Conservation (phyloP, 805 yeast species). For the Ogataea pignaliae region DNA sequence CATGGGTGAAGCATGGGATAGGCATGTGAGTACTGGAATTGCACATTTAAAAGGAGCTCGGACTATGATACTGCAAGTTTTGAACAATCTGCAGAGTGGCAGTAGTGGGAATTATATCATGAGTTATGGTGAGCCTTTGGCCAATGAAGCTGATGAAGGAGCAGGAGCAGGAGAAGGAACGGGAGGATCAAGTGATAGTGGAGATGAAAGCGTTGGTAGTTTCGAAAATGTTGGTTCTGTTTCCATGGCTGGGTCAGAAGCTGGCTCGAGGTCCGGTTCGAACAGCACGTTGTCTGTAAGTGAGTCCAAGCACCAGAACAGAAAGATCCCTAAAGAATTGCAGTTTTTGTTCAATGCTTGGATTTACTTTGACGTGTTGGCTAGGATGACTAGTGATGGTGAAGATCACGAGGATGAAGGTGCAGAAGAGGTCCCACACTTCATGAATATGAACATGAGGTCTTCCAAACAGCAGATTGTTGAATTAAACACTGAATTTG, state of each 20-base stretch:
- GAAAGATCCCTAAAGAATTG: slow-evolving; percentile 36
- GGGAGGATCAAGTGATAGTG: not conserved
- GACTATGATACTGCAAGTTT: slow-evolving; percentile 50
- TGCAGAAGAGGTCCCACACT: not conserved
- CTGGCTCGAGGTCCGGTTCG: not conserved
- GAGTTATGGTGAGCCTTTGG: too few species aligned
- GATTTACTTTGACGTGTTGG: slow-evolving; percentile 63
- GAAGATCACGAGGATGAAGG: slow-evolving; percentile 31
- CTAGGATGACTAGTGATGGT: slow-evolving; percentile 56
- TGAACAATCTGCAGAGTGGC: slow-evolving; percentile 21
- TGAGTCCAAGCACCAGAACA: not conserved
- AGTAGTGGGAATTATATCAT: slow-evolving; percentile 10
- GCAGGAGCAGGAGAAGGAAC: not conserved
- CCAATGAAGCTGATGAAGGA: too few species aligned
- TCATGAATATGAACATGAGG: too few species aligned
- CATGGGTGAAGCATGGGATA: slow-evolving; percentile 65
- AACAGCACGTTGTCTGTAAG: too few species aligned
- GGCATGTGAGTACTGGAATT: slow-evolving; percentile 61
- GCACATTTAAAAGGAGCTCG: slow-evolving; percentile 67
- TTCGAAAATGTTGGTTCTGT: slow-evolving; percentile 1
- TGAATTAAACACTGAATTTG: slow-evolving; percentile 1
- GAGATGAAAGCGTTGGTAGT: not conserved
- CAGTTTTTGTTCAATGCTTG: slow-evolving; percentile 59
- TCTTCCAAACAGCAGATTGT: not conserved
- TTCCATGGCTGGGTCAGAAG: slow-evolving; percentile 3